Base-by-base conservation (phyloP, 805 yeast genomes). In the Hanseniaspora hatyaiensis region DNA sequence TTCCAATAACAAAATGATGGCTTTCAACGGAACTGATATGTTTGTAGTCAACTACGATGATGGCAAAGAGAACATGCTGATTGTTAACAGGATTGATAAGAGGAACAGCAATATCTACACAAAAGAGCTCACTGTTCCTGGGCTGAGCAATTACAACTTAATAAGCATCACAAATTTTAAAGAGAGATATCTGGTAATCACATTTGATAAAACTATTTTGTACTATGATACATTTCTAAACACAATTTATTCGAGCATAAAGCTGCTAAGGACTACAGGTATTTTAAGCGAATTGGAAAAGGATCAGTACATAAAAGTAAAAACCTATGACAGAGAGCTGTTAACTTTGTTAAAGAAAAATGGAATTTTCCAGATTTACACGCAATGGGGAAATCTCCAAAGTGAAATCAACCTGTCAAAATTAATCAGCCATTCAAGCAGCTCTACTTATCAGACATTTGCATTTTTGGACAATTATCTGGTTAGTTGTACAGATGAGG, bases 381-480 rank as follows among this genome's bases (percentile, higher is more conserved):
- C 64, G 3, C 53, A 51, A 24, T 55, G 52, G 47, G 66, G 65
- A 4, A 62, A 62, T 38, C 40, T 51, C 12, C 26, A 39, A 20
- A 23, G 32, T 28, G 40, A 47, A 23, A 40, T 47, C 8, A 33
- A 47, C 23, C 11, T 62, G 6, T 60, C 58, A 6, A 58, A 59
- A 11, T 52, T 52, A 5, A 44, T 54, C 4, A 55, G 55, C 23
- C 55, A 52, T 16, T 53, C 47, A 13, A 52, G 50, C 8, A 18
- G 20, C 6, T n/a, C 20, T 8, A 26, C 19, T 23, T 39, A 41
- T 15, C 30, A 62, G 1, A 53, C 52, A 41, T 55, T 57, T 50
- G 30, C 53, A 1, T 52, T 51, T 22, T 31, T 52, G 9, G 59
- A 56, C 36, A 49, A 49, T 11, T 11, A 49, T 8, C 22, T 60